Base-by-base conservation (phyloP, 2,329 filamentous ascomycete species). In the Metarhizium guizhouense region DNA sequence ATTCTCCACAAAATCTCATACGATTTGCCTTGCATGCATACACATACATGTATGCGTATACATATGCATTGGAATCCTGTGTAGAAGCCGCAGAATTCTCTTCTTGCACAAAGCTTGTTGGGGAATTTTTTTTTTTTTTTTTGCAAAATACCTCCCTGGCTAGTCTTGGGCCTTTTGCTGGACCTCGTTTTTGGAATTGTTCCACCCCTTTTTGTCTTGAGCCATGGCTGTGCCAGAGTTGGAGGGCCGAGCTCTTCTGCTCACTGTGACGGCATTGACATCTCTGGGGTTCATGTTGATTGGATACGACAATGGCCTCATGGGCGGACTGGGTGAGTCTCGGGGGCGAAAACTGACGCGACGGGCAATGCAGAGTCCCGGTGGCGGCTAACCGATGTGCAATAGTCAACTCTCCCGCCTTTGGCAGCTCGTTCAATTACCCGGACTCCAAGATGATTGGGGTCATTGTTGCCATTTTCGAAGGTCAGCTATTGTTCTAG, bases 271-370 rank as follows among this genome's bases (percentile, higher is more conserved):
- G 25, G 62, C 69, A 7, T 61, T 78, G 58, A 75, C 75, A 0
- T 77, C 72, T 34, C 58, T 78, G 43, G 73, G 75, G 0, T 78
- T 78, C 56, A 68, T 78, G 60, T 67, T 77, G 40, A 77, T 78
- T 47, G 76, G 76, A 20, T 76, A 69, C 57, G 74, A 76, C 57
- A 76, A 76, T 67, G 74, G 73, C 4, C 62, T 76, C 3, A 72
- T 75, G 72, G 72, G 71, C 57, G 72, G 72, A 32, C 63, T 66
- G 6, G 65, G 67, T 65, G 52, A 13, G 57, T 48, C 5, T 25
- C 30, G 10, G 18, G 32, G 32, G 6, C 7, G 13, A 2, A 3
- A 5, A 10, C 20, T 5, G 11, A 11, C 36, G 6, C 34, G 25
- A 25, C 42, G 25, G 32, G 38, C 52, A 58, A 54, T 25, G 25